Base-by-base conservation (phyloP, 768 basidiomycete genomes). In the Suillus subaureus region DNA sequence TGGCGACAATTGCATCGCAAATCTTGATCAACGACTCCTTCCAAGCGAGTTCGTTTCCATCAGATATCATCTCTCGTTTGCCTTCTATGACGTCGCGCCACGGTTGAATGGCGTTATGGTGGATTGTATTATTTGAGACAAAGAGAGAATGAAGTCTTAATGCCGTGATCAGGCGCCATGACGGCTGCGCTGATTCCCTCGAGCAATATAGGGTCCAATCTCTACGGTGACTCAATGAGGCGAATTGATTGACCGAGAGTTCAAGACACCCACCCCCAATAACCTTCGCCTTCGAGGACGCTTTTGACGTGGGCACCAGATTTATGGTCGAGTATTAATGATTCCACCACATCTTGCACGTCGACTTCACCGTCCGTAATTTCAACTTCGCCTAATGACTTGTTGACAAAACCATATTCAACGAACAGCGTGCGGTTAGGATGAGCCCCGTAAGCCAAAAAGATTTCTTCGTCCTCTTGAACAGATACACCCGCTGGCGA, bases 361-460 rank as follows among this genome's bases (percentile, higher is more conserved):
- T 90, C 85, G 18, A 93, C 82, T 69, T 93, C 89, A 18, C 85
- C 86, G 7, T 77, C 70, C 37, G 78, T 72, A 12, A 68, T 68
- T 7, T 66, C 61, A 11, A 66, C 74, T 13, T 78, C 74, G 13
- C 73, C 62, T 11, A 75, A 69, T 18, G 79, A 69, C 18, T 67
- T 35, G 68, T 84, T 83, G 39, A 91, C 84, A 74, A 99, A 99
- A 0, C 96, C 97, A 76, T 99, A 99, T 74, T 99, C 97, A 26
- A 88, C 83, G 73, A 96, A 91, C 28, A 98, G 75, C 4, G 84
- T 89, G 49, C 84, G 82, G 68, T 95, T 96, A 31, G 88, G 78
- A 76, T 97, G 96, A 7, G 79, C 73, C 0, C 95, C 96, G 70
- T 99, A 99, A 60, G 84, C 85, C 65, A 98, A 81, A 51, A 84